phyloP scores from a whole-genome alignment of 2,329 filamentous ascomycete genomes.

The Ascomycota sp. region DNA sequence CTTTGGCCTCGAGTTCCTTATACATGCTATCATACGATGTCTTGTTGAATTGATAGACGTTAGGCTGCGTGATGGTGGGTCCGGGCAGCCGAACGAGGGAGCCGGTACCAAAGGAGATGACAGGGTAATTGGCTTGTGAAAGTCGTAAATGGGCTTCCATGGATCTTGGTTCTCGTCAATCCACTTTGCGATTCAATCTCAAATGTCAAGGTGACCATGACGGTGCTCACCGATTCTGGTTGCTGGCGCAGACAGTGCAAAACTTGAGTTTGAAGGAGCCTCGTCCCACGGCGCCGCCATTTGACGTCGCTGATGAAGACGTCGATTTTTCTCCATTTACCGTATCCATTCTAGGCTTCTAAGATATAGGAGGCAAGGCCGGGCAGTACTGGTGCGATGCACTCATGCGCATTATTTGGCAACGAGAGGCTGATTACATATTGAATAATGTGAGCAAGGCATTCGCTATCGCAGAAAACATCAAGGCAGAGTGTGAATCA shows the following conservation, averaged over 20 bases:
- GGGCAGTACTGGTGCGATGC: constrained; percentile 1
- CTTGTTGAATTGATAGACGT: constrained; percentile 95
- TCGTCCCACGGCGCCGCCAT: constrained; percentile 26
- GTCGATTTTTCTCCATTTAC: constrained; percentile 17
- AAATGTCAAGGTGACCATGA: neutral
- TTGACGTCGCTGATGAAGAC: constrained; percentile 16
- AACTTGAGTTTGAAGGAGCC: constrained; percentile 78
- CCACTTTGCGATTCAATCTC: no score
- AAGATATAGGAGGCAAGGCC: constrained; percentile 2
- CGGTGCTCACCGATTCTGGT: constrained; percentile 65
- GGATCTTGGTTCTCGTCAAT: constrained; percentile 9
- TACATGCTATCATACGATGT: constrained; percentile 93
- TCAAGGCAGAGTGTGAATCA: neutral
- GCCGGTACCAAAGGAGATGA: constrained; percentile 93
- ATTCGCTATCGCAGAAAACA: neutral
- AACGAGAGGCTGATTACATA: neutral
- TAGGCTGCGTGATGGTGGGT: constrained; percentile 77
- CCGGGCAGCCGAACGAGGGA: constrained; percentile 86
- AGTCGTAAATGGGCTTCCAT: constrained; percentile 98
- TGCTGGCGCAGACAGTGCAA: constrained; percentile 96
- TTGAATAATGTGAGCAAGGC: constrained; percentile 2
- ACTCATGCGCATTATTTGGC: constrained; percentile 7
- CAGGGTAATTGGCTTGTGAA: constrained; percentile 71
- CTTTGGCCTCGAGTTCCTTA: constrained; percentile 71
- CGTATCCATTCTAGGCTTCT: constrained; percentile 17